Evolutionary conservation across 2,329 filamentous ascomycete genomes (phyloP).

Genomic region (Aspergillus calidoustus): DNA sequence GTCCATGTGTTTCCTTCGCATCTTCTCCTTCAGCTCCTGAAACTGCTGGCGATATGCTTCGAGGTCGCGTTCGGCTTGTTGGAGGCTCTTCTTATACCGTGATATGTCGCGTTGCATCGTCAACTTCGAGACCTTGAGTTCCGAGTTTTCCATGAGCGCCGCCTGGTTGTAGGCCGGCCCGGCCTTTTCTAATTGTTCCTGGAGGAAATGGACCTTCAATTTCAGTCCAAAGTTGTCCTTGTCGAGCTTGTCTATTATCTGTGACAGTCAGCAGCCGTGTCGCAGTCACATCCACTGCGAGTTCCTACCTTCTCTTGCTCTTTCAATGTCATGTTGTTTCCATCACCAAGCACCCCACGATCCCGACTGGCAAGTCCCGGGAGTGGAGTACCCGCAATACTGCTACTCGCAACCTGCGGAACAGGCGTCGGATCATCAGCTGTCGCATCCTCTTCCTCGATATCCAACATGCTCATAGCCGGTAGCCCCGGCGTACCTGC

Average conservation of each 20-base stretch:
- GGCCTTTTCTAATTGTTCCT: conserved; percentile 84
- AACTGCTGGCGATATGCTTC: conserved; percentile 83
- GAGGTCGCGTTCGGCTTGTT: conserved; percentile 81
- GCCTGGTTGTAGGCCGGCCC: conserved; percentile 89
- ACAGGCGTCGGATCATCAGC: conserved; percentile 73
- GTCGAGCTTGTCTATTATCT: conserved; percentile 88
- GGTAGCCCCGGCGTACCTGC: conserved; percentile 77
- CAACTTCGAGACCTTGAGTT: conserved; percentile 89
- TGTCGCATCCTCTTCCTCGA: conserved; percentile 67
- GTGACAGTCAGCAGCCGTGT: conserved; percentile 20
- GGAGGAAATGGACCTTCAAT: conserved; percentile 94
- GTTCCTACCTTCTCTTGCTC: conserved; percentile 82
- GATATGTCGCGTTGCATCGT: conserved; percentile 87
- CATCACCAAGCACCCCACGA: conserved; percentile 75
- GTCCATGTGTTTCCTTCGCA: conserved; percentile 75
- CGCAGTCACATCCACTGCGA: not conserved
- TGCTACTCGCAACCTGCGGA: conserved; percentile 77
- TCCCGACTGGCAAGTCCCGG: conserved; percentile 68
- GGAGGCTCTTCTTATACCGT: conserved; percentile 82
- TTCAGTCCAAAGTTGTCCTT: conserved; percentile 99
- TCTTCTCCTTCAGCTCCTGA: conserved; percentile 78
- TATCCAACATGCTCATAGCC: conserved; percentile 69
- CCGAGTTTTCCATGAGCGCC: conserved; percentile 91
- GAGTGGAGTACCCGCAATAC: conserved; percentile 80
- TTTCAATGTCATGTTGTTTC: conserved; percentile 81